Evolutionary conservation across 345 rosid species (phyloP), one percentile per base, ranked within the genome.

Genomic region (Corchorus olitorius): DNA sequence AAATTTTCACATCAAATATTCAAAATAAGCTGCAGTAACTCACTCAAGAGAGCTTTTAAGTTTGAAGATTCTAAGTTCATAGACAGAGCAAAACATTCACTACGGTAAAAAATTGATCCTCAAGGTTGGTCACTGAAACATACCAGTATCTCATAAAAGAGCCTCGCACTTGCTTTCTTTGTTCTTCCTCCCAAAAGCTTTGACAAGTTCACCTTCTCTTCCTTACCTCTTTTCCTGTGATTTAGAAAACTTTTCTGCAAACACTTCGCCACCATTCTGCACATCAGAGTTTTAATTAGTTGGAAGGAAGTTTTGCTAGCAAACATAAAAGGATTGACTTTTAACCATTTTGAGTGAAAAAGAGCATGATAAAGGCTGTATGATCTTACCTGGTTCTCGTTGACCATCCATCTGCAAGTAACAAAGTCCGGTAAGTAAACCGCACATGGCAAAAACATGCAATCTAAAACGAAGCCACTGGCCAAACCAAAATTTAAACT

Each of bases 81-180:
- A 63, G 46, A 17, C 14, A 35, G 48, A 63, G 37, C 22, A 8
- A 64, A 37, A 16, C 3, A 22, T 16, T 20, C 27, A 64, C 4
- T 39, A 45, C 49, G 45, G 33, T 20, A 48, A 17, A 49, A 48
- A 67, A 52, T 52, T 52, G 53, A 52, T 52, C 14, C 55, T 14
- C 71, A 14, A 12, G 22, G 55, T 52, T 15, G n/a, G 55, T 4
- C 55, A 15, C n/a, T 15, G 6, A 8, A 20, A 6, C 48, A 33
- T 88, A 96, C 99, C 92, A 96, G 80, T 82, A 91, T 89, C 83
- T 96, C 98, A 68, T 90, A 93, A 85, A 96, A 96, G 81, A 96
- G 78, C 81, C 87, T 84, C 53, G 91, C 94, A 70, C 86, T 85
- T 79, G 84, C 87, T 80, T 85, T 87, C 81, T 76, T 79, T 55